A percentile compares a stretch with the other conserved stretches of the same genome.
phyloP scores from a whole-genome alignment of 768 basidiomycete species.

The Exsudoporus frostii region DNA sequence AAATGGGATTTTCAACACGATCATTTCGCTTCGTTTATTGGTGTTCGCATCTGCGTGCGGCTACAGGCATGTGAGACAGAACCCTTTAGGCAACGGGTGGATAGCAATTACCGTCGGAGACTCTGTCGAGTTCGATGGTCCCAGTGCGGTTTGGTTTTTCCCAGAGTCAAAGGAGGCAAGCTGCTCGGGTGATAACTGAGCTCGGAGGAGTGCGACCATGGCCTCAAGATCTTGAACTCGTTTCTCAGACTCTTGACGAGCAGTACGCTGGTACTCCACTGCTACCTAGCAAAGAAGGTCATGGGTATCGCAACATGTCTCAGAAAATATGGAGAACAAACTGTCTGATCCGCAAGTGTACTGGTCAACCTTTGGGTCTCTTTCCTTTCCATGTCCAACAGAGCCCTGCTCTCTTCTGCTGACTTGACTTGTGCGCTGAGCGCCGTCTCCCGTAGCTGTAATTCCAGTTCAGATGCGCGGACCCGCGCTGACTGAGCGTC shows the following conservation, averaged over 20 bases:
- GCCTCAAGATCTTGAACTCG: slow-evolving; percentile 19
- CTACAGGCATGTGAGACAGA: slow-evolving; percentile 11
- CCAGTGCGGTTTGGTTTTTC: neutral
- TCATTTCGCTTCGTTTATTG: slow-evolving; percentile 19
- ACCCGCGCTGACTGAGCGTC: slow-evolving; percentile 14
- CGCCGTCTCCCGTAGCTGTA: slow-evolving; percentile 5
- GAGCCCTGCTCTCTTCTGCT: slow-evolving; percentile 7
- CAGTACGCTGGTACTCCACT: slow-evolving; percentile 10
- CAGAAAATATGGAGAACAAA: slow-evolving; percentile 11
- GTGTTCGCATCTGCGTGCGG: slow-evolving; percentile 1
- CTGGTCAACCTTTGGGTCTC: slow-evolving; percentile 10
- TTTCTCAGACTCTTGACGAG: slow-evolving; percentile 11
- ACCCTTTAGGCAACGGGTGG: neutral
- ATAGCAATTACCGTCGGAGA: slow-evolving; percentile 11
- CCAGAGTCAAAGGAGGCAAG: slow-evolving; percentile 14
- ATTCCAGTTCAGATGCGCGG: slow-evolving; percentile 12
- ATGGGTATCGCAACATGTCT: neutral
- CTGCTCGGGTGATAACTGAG: slow-evolving; percentile 18
- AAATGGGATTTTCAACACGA: slow-evolving; percentile 22
- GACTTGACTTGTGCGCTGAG: slow-evolving; percentile 9
- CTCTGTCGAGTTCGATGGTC: neutral
- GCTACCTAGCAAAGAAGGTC: slow-evolving; percentile 9
- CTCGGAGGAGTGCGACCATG: slow-evolving; percentile 14
- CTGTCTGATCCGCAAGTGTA: slow-evolving; percentile 21
- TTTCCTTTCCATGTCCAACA: slow-evolving; percentile 13